Conservation (phyloP, 129 eudicot species). For the Lactuca sativa region DNA sequence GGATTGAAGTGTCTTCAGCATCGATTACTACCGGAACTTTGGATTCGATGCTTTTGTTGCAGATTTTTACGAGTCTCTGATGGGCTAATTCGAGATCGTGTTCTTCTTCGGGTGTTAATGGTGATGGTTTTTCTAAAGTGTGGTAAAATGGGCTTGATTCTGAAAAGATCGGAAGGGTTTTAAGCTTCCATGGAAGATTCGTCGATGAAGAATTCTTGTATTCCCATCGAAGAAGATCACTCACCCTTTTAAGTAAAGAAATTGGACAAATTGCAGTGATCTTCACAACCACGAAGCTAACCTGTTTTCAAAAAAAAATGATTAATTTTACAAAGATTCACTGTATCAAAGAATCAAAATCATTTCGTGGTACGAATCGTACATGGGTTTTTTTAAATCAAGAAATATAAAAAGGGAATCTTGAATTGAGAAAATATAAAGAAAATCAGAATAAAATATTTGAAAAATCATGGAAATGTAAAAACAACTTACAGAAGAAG, state of each 20-base stretch:
- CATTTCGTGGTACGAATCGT: constrained; percentile 13
- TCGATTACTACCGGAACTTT: constrained; percentile 77
- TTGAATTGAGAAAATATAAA: background rate
- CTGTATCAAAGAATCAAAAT: background rate
- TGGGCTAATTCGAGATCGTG: constrained; percentile 64
- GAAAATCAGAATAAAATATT: background rate
- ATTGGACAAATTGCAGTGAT: constrained; percentile 77
- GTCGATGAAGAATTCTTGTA: constrained; percentile 44
- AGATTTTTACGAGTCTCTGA: constrained; percentile 54
- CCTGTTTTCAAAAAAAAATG: constrained; percentile 41
- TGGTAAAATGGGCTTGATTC: constrained; percentile 88
- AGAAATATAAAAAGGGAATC: background rate
- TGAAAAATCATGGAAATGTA: background rate
- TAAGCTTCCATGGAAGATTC: constrained; percentile 85
- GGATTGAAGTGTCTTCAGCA: constrained; percentile 88
- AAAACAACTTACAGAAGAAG: constrained; percentile 54
- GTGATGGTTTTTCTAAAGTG: constrained; percentile 63
- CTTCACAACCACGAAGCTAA: constrained; percentile 90
- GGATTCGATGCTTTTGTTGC: constrained; percentile 49
- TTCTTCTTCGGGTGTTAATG: constrained; percentile 72
- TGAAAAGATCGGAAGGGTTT: constrained; percentile 69
- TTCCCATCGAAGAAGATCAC: constrained; percentile 92
- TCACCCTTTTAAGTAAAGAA: constrained; percentile 56
- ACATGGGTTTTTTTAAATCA: constrained; percentile 6
- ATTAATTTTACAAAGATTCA: background rate